Evolutionary conservation across 768 basidiomycete species (phyloP).

Genomic region (Auricularia auricula-judae): DNA sequence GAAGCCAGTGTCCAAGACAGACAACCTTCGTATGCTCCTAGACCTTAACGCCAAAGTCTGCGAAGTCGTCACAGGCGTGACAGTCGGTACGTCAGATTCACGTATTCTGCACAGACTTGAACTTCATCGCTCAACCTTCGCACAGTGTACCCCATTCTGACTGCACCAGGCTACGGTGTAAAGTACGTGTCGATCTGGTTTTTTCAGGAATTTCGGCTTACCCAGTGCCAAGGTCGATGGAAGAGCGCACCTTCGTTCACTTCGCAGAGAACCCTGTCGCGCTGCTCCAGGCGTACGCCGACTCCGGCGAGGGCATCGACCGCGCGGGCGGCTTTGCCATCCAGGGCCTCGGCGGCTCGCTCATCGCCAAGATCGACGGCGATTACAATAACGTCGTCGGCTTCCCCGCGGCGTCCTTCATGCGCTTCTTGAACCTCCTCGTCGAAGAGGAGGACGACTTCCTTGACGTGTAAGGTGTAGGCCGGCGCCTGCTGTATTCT

Average conservation of each 20-base stretch:
- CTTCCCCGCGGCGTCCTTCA: slow-evolving; percentile 82
- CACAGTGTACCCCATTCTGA: slow-evolving; percentile 64
- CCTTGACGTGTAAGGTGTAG: slow-evolving; percentile 21
- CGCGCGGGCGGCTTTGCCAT: slow-evolving; percentile 92
- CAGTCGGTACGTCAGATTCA: slow-evolving; percentile 45
- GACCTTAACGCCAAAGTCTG: slow-evolving; percentile 80
- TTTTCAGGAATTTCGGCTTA: neutral
- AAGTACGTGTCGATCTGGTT: slow-evolving; percentile 29
- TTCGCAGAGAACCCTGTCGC: slow-evolving; percentile 53
- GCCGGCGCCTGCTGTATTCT: no score
- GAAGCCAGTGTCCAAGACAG: slow-evolving; percentile 69
- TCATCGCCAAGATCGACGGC: slow-evolving; percentile 79
- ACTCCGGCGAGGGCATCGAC: slow-evolving; percentile 75
- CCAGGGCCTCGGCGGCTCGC: slow-evolving; percentile 75
- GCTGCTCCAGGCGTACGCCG: slow-evolving; percentile 67
- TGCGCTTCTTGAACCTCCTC: slow-evolving; percentile 57
- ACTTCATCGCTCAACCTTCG: neutral
- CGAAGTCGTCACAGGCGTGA: slow-evolving; percentile 87
- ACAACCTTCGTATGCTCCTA: slow-evolving; percentile 78
- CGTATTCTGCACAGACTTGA: neutral
- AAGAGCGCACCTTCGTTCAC: slow-evolving; percentile 71
- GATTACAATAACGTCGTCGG: slow-evolving; percentile 88
- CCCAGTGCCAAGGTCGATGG: slow-evolving; percentile 47
- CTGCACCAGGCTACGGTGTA: slow-evolving; percentile 64
- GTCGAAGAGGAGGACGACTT: slow-evolving; percentile 72